Conservation (phyloP, 2,329 filamentous ascomycete species). For the Corynespora cassiicola region DNA sequence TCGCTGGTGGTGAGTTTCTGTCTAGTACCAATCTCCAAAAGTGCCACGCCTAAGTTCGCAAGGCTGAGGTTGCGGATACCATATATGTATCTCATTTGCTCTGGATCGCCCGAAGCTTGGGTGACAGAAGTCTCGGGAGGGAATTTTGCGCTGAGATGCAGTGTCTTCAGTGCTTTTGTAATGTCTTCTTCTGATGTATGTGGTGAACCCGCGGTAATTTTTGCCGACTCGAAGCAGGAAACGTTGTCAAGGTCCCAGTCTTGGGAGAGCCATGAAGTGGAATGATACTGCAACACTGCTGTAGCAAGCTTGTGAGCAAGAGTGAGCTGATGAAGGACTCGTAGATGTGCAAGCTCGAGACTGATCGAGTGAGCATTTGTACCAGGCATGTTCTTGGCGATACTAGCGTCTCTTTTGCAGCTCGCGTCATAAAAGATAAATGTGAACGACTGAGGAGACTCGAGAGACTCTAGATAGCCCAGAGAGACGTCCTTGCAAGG, state of each 20-base stretch:
- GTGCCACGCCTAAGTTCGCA: slow-evolving; percentile 12
- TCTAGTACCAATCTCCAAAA: slow-evolving; percentile 13
- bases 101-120: neutral
- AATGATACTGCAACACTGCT: slow-evolving; percentile 16
- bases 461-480: slow-evolving; percentile 13
- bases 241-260: slow-evolving; percentile 18
- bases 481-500: slow-evolving; percentile 8
- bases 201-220: neutral
- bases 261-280: slow-evolving; percentile 16
- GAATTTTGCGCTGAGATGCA: slow-evolving; percentile 10
- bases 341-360: slow-evolving; percentile 4
- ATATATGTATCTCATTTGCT: slow-evolving; percentile 9
- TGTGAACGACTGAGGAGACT: slow-evolving; percentile 5
- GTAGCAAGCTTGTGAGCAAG: slow-evolving; percentile 15
- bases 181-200: neutral
- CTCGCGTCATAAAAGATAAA: slow-evolving; percentile 14
- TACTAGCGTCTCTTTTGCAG: slow-evolving; percentile 2
- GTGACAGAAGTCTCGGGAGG: neutral
- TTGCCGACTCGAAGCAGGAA: too few species aligned
- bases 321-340: slow-evolving; percentile 8
- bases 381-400: slow-evolving; percentile 1
- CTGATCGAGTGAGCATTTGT: slow-evolving; percentile 2
- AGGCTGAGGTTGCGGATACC: slow-evolving; percentile 15
- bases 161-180: slow-evolving; percentile 4
- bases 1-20: slow-evolving; percentile 4